Evolutionary conservation across 768 basidiomycete species (phyloP), one percentile per base, ranked within the genome.

Genomic region (Exidia glandulosa): DNA sequence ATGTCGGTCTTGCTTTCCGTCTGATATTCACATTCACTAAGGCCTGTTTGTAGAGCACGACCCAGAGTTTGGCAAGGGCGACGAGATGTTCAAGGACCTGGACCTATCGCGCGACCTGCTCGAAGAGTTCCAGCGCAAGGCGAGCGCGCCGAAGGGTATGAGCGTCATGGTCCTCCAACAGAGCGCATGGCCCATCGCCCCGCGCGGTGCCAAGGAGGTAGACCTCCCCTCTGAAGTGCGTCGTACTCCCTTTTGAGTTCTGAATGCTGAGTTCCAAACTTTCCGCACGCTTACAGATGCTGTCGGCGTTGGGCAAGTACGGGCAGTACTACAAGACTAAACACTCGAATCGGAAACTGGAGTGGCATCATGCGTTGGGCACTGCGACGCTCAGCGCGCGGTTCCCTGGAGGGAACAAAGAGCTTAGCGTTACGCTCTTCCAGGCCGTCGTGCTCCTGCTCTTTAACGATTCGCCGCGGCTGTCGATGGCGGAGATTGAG

Each of bases 81-180:
- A 93, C 66, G 84, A 91, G 41, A 95, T 98, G 95, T 95, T 97
- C 76, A 93, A 85, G 62, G 94, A 95, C 67, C 75, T 95, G 2
- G 81, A 82, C 0, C 74, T 91, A 19, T 94, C 91, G 1, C 72
- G 82, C 57, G 91, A 94, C 60, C 68, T 82, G 25, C 81, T 91
- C 79, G 68, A 71, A 0, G 86, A 87, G 62, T 90, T 84, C 71
- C 79, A 84, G 60, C 66, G 73, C 30, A 77, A 80, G 64, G 65
- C 79, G 34, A 55, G 69, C 10, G 64, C 58, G 31, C 63, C 64
- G 63, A 68, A 64, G 33, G 13, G 48, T 63, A 73, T 94, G 34
- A 80, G 77, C 33, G 88, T 85, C 13, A 86, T 89, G 81, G 85
- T 95, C 10, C 77, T 96, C n/a, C 87, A 93, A 65, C 82, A 82